These are phyloP conservation scores for Gaertneriomyces sp. DNA, from an alignment of 192 early-diverging fungal genomes.

Conservation along the genomic window DNA sequence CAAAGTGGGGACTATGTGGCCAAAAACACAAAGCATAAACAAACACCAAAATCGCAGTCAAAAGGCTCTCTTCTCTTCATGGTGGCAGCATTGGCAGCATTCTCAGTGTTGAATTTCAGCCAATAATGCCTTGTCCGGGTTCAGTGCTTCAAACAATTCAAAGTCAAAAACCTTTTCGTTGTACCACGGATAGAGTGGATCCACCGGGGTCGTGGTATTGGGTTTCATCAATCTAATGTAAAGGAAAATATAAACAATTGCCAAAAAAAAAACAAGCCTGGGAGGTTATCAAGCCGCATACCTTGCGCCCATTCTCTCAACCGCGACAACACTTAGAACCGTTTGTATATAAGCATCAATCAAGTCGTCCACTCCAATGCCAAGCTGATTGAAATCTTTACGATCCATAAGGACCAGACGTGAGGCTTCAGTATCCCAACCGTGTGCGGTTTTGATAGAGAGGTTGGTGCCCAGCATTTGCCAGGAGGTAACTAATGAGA, in stretches of 20 bases:
- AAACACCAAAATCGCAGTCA: too few species aligned
- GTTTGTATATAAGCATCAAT: conserved; percentile 90
- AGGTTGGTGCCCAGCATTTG: conserved; percentile 90
- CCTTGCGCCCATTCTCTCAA: conserved; percentile 71
- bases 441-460: conserved; percentile 69
- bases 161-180: conserved; percentile 44
- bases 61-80: too few species aligned
- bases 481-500: conserved; percentile 65
- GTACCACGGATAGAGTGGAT: conserved; percentile 34
- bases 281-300: neutral
- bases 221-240: conserved; percentile 27
- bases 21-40: too few species aligned
- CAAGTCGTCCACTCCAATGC: conserved; percentile 78
- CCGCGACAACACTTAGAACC: conserved; percentile 76
- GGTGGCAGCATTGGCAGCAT: neutral
- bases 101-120: conserved; percentile 39
- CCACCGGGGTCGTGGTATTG: conserved; percentile 5
- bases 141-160: conserved; percentile 51
- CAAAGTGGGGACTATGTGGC: too few species aligned
- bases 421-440: conserved; percentile 81
- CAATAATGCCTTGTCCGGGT: conserved; percentile 47
- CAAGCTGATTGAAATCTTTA: conserved; percentile 85
- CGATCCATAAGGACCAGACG: conserved; percentile 83
- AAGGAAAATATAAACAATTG: neutral
- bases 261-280: conserved; percentile 1